Conservation (phyloP, 805 yeast genomes). For the Starmera quercuum region DNA sequence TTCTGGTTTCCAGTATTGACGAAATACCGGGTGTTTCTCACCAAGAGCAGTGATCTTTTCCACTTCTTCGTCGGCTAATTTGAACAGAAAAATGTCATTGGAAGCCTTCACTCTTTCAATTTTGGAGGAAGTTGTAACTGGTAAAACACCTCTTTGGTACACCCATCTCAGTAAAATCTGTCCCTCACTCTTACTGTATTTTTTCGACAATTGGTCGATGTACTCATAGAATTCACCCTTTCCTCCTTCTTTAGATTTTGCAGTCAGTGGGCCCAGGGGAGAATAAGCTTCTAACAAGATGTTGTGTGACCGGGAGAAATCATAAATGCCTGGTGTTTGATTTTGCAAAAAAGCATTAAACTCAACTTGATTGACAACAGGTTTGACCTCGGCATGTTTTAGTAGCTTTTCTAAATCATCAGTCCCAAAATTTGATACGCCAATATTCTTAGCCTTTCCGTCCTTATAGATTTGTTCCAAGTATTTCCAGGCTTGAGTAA, state of each 20-base stretch:
- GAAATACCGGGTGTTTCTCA: conserved; percentile 19
- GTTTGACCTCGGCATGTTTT: conserved; percentile 31
- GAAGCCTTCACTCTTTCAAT: conserved; percentile 49
- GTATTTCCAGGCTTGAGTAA: conserved; percentile 45
- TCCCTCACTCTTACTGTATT: conserved; percentile 54
- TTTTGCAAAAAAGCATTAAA: conserved; percentile 63
- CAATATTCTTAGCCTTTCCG: conserved; percentile 50
- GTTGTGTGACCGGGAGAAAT: conserved; percentile 39
- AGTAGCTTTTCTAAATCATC: conserved; percentile 37
- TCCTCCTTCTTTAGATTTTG: conserved; percentile 34
- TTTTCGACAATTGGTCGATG: conserved; percentile 38
- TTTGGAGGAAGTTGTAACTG: conserved; percentile 67
- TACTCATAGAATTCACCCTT: conserved; percentile 32
- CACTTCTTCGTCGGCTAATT: conserved; percentile 44
- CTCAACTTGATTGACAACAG: conserved; percentile 59
- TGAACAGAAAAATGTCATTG: conserved; percentile 47
- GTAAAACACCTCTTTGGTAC: conserved; percentile 53
- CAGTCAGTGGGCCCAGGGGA: conserved; percentile 57
- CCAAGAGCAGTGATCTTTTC: conserved; percentile 35
- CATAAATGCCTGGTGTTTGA: conserved; percentile 49
- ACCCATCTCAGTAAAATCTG: conserved; percentile 68
- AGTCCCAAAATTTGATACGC: conserved; percentile 53
- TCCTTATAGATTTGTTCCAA: conserved; percentile 39
- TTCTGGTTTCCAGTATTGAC: conserved; percentile 26
- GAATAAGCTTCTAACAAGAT: conserved; percentile 59